Evolutionary conservation across 495 filamentous ascomycete species (phyloP), one percentile per base, ranked within the genome.

Genomic region (Penicillium dipodomyicola): DNA sequence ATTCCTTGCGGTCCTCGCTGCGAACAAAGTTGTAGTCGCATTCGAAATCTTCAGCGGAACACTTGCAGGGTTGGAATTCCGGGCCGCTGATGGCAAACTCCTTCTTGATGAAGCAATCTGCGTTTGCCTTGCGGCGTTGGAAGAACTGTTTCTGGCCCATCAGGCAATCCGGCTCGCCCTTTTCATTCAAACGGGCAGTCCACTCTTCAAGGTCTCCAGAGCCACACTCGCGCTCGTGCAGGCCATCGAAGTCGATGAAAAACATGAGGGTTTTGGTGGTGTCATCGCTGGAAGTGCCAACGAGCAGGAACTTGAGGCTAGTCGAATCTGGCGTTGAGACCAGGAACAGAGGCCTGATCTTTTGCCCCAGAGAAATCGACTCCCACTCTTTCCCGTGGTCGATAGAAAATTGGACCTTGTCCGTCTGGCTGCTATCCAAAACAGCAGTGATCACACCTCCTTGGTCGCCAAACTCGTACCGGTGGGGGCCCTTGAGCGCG

Each of bases 131-230:
- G 27, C 94, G 83, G 55, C 94, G 82, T 20, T 75, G 77, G 70
- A 84, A 98, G 61, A 76, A 89, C 69, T 97, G 92, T 55, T 85
- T 91, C 60, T 93, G 91, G 7, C 94, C 94, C 94, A 97, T 97
- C 59, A 98, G 77, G 68, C 94, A 98, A 41, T 85, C 87, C 17
- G 91, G 82, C 23, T 95, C 80, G 3, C 86, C 86, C 1, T 96
- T 80, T 29, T 91, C 82, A 69, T 96, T 87, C 14, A 88, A 73
- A 8, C 92, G 83, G 22, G 93, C 95, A 51, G 78, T 82, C 94
- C 94, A 98, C 49, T 84, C 77, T 65, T 96, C 91, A 65, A 95
- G 87, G 64, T 98, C 94, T 29, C 78, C 74, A 7, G 89, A 79
- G 50, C 84, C 82, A 73, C 95, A 97, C 61, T 91, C 86, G 20